Evolutionary conservation across 164 flowering plant genomes (phyloP).

Genomic region (Macadamia integrifolia): DNA sequence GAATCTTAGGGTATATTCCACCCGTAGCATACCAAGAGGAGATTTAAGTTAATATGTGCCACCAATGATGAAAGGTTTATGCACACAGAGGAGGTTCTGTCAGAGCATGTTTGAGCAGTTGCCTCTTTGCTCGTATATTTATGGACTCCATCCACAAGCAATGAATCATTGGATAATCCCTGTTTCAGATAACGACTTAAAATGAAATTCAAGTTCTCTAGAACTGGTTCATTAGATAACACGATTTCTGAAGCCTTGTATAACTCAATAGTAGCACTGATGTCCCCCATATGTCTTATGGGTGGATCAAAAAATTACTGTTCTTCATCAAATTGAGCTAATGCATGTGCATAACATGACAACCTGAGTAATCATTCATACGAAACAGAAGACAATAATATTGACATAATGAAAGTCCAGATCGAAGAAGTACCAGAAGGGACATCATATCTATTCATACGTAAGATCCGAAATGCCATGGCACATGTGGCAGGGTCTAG

Average conservation of each 20-base stretch:
- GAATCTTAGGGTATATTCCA: conserved; percentile 30
- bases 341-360: conserved; percentile 34
- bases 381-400: too few relatives aligned
- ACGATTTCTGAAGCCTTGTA: conserved; percentile 61
- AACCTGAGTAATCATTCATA: neutral
- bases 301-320: too few relatives aligned
- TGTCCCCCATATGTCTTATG: too few relatives aligned
- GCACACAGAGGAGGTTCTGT: neutral
- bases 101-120: neutral
- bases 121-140: conserved; percentile 37
- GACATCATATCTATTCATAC: conserved; percentile 60
- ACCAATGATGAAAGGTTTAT: too few relatives aligned
- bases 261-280: too few relatives aligned
- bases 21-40: conserved; percentile 33
- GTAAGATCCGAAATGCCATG: conserved; percentile 69
- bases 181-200: too few relatives aligned
- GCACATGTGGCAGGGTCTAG: conserved; percentile 49
- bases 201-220: too few relatives aligned
- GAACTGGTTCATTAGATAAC: conserved; percentile 14
- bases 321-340: conserved; percentile 26
- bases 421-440: conserved; percentile 40
- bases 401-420: too few relatives aligned
- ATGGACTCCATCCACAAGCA: conserved; percentile 13
- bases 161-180: too few relatives aligned
- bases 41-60: neutral